Conservation (phyloP, 139 green algal species). For the Helicosporidium sp. region DNA sequence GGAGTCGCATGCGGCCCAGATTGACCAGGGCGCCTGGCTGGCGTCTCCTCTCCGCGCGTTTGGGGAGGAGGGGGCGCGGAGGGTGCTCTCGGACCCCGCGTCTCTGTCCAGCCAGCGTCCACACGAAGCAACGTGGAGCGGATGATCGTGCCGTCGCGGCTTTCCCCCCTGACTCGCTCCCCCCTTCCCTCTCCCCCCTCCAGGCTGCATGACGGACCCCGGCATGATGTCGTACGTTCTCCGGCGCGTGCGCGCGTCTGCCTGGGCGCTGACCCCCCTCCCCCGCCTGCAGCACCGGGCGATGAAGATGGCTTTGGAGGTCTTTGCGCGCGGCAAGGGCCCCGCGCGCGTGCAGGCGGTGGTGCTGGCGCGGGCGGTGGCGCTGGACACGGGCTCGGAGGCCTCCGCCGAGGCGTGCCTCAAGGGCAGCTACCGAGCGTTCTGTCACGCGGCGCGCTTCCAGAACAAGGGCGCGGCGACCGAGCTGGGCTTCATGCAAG, state of each 20-base stretch:
- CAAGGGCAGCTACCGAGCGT: constrained; percentile 60
- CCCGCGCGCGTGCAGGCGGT: constrained; percentile 53
- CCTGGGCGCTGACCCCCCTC: constrained; percentile 46
- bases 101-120: not conserved
- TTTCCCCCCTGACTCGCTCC: not conserved
- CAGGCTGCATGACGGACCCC: constrained; percentile 41
- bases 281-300: constrained; percentile 45
- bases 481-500: constrained; percentile 70
- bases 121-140: too few species aligned
- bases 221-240: constrained; percentile 57
- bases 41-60: not conserved
- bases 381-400: constrained; percentile 33
- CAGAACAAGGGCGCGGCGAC: constrained; percentile 43
- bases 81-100: not conserved
- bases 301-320: constrained; percentile 41
- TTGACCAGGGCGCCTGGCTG: not conserved
- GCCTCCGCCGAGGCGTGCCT: constrained; percentile 45
- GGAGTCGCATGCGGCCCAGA: constrained; percentile 11
- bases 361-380: constrained; percentile 64
- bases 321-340: constrained; percentile 48
- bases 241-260: constrained; percentile 39
- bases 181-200: not conserved
- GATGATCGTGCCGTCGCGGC: too few species aligned
- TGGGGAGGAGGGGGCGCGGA: not conserved
- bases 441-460: constrained; percentile 67